Percentiles rank a stretch among this genome's conserved stretches.
Conservation (phyloP, 768 basidiomycete genomes). For the Mycena floridula region DNA sequence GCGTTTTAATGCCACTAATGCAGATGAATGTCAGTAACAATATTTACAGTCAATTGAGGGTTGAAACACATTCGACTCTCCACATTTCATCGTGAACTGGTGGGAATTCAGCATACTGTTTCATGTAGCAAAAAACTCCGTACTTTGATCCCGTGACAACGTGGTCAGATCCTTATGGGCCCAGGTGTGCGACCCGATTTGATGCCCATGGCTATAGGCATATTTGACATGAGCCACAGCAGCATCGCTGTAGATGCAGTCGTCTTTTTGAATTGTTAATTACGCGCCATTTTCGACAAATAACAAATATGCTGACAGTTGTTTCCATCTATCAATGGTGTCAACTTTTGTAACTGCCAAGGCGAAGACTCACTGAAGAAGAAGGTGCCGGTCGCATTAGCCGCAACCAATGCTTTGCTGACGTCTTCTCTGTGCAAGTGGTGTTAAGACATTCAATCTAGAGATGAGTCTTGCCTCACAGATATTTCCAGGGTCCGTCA, state of each 20-base stretch:
- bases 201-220: slow-evolving; percentile 33
- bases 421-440: slow-evolving; percentile 24
- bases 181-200: slow-evolving; percentile 43
- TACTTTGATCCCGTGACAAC: slow-evolving; percentile 34
- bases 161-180: slow-evolving; percentile 31
- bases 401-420: slow-evolving; percentile 26
- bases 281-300: neutral
- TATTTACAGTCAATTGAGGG: neutral
- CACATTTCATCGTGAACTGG: slow-evolving; percentile 41
- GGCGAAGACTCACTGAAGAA: slow-evolving; percentile 34
- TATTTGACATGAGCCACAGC: slow-evolving; percentile 26
- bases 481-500: slow-evolving; percentile 34
- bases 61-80: slow-evolving; percentile 32
- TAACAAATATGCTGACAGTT: slow-evolving; percentile 23
- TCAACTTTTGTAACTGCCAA: neutral
- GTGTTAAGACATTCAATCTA: neutral
- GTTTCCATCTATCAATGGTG: slow-evolving; percentile 25
- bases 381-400: slow-evolving; percentile 34
- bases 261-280: slow-evolving; percentile 15
- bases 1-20: slow-evolving; percentile 32
- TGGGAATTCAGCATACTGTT: neutral
- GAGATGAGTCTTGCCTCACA: slow-evolving; percentile 24
- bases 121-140: slow-evolving; percentile 4
- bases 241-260: slow-evolving; percentile 32
- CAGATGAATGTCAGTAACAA: neutral